phyloP scores from a whole-genome alignment of 2,329 filamentous ascomycete species.

The Aureobasidium vineae region DNA sequence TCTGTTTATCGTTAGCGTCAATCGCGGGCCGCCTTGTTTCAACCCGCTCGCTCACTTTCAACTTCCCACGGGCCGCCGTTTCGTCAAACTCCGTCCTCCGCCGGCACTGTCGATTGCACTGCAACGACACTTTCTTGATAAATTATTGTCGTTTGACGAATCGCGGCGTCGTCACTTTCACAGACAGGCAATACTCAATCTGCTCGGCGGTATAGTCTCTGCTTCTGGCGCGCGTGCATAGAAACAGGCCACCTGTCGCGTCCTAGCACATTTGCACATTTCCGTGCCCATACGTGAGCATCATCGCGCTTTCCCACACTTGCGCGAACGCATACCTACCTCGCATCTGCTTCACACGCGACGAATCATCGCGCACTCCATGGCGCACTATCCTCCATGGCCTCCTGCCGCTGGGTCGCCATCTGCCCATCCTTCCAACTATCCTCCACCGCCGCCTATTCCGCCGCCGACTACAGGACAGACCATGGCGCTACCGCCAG shows the following conservation, averaged over 20 bases:
- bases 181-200: background rate
- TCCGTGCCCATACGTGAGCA: conserved; percentile 1
- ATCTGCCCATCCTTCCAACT: background rate
- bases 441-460: conserved; percentile 18
- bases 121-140: conserved; percentile 1
- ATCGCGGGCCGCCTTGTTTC: conserved; percentile 17
- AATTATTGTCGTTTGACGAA: background rate
- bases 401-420: conserved; percentile 20
- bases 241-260: background rate
- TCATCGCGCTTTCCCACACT: conserved; percentile 18
- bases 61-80: background rate
- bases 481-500: conserved; percentile 20
- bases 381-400: conserved; percentile 23
- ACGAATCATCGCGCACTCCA: background rate
- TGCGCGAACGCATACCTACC: background rate
- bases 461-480: conserved; percentile 5
- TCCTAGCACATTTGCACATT: background rate
- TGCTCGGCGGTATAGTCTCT: background rate
- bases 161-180: background rate
- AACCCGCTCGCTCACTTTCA: background rate
- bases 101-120: background rate
- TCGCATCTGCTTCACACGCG: background rate
- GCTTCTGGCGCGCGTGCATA: background rate
- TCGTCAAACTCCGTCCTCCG: conserved; percentile 5
- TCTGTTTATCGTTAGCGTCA: conserved; percentile 24